Percentiles rank a stretch among this genome's conserved stretches.
Conservation (phyloP, 2,329 filamentous ascomycete species). For the Exophiala sideris region DNA sequence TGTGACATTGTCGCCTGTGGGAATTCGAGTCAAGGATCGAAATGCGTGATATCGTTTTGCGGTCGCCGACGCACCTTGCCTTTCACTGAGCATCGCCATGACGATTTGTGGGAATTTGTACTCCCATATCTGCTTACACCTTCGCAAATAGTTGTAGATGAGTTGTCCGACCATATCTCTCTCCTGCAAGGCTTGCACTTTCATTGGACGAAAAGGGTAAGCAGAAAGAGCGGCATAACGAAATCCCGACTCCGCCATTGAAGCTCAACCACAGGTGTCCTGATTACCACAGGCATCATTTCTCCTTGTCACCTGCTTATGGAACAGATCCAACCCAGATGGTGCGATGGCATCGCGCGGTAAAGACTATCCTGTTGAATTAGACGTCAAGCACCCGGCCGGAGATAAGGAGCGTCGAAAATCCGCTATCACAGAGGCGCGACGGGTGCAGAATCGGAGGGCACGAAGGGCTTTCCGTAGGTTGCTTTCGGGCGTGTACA, state of each 20-base stretch:
- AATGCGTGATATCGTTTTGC: neutral
- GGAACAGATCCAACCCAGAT: neutral
- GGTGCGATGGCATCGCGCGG: too few relatives aligned
- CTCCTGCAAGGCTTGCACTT: neutral
- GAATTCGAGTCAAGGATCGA: neutral
- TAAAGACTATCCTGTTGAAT: too few relatives aligned
- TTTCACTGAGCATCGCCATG: neutral
- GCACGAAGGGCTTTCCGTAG: constrained; percentile 11
- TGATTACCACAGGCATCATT: neutral
- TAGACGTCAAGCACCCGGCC: neutral
- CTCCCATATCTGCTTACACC: constrained; percentile 2
- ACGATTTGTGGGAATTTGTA: neutral
- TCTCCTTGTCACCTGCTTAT: neutral
- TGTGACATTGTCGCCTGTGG: neutral
- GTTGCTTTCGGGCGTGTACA: neutral
- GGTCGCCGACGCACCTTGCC: neutral
- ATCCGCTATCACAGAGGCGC: constrained; percentile 4
- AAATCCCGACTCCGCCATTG: neutral
- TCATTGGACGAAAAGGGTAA: constrained; percentile 11
- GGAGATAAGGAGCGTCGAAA: neutral
- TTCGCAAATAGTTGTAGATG: neutral
- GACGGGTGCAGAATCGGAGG: constrained; percentile 8
- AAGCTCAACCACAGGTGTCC: neutral
- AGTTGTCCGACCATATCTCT: constrained; percentile 1
- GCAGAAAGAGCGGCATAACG: neutral